Base-by-base conservation (phyloP, 257 asterid genomes). In the Solanum medicagineum region DNA sequence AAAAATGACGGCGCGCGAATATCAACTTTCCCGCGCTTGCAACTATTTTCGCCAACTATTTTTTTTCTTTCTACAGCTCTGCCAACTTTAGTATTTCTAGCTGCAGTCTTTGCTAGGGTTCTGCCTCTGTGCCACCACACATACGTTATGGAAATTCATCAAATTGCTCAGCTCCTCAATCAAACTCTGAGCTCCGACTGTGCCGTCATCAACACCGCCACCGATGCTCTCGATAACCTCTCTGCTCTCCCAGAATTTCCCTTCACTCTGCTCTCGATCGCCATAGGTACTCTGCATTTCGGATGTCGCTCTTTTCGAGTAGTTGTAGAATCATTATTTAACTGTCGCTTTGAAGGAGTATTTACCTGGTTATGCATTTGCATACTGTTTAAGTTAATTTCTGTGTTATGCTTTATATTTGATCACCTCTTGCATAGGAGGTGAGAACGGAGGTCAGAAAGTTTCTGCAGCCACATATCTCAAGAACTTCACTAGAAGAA, bases 391-490 rank as follows among this genome's bases (percentile, higher is more conserved):
- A 15, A 14, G 13, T 75, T 49, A 24, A 75, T 49, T 24, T 85
- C 4, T 40, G 54, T 45, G 11, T 49, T 51, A 7, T 42, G 7
- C 55, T 81, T 45, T 20, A 81, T n/a, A 59, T 36, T 60, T 26
- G 44, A 62, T 57, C 56, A 40, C 16, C 44, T 36, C 71, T 51
- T 17, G 79, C 70, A 20, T 44, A 85, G 91, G 82, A 42, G 89
- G 87, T 70, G 86, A 88, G 84, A 70, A 70, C 75, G 81, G 55
- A 73, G 89, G 92, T 65, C 82, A 69, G 83, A 86, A 87, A 42
- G 54, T 90, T 45, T 89, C 92, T 63, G 89, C 90, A 45, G 92
- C 91, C 55, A 66, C 90, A 1, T 90, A 88, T 85, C 89, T 90
- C 12, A 90, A 90, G 88, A 90, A 90, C 85, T 87, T 90, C 82